Percentiles rank a stretch among this genome's conserved stretches.
These are phyloP conservation scores for Hymenoscyphus albidus DNA, from an alignment of 2,329 filamentous ascomycete genomes.

Conservation along the genomic window DNA sequence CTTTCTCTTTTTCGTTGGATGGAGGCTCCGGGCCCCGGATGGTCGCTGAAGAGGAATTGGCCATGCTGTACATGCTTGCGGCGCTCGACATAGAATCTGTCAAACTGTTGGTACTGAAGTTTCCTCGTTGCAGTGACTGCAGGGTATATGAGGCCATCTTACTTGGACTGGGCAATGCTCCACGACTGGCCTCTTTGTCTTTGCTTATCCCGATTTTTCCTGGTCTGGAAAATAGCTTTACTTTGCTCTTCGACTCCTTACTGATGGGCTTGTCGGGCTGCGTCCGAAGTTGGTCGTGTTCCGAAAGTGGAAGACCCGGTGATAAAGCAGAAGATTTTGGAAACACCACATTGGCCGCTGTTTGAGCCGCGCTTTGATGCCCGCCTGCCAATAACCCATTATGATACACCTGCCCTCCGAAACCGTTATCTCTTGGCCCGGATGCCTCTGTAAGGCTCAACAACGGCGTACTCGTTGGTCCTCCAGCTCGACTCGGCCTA, in stretches of 20 bases:
- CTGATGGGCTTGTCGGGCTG: conserved; percentile 56
- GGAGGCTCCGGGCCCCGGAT: conserved; percentile 60
- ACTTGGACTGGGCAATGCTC: conserved; percentile 67
- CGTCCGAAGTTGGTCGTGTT: conserved; percentile 35
- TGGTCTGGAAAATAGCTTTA: conserved; percentile 76
- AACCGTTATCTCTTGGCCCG: conserved; percentile 53
- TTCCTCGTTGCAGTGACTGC: conserved; percentile 60
- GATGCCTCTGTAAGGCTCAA: conserved; percentile 63
- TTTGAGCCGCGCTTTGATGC: conserved; percentile 62
- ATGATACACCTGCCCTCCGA: conserved; percentile 49
- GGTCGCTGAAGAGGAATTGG: conserved; percentile 74
- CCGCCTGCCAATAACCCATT: conserved; percentile 57
- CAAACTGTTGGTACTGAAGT: conserved; percentile 70
- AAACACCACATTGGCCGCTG: conserved; percentile 71
- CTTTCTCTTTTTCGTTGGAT: conserved; percentile 49
- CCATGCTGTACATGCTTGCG: conserved; percentile 66
- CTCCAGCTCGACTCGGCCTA: conserved; percentile 35
- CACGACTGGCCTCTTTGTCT: conserved; percentile 59
- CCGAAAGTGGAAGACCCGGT: conserved; percentile 33
- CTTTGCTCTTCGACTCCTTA: conserved; percentile 67
- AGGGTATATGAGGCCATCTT: conserved; percentile 63
- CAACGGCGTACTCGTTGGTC: conserved; percentile 57
- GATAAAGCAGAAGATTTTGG: conserved; percentile 45
- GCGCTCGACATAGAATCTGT: conserved; percentile 51
- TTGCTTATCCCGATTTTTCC: conserved; percentile 69